Base-by-base conservation (phyloP, 1,284 basidiomycete genomes). In the Cutaneotrichosporon cutaneum region DNA sequence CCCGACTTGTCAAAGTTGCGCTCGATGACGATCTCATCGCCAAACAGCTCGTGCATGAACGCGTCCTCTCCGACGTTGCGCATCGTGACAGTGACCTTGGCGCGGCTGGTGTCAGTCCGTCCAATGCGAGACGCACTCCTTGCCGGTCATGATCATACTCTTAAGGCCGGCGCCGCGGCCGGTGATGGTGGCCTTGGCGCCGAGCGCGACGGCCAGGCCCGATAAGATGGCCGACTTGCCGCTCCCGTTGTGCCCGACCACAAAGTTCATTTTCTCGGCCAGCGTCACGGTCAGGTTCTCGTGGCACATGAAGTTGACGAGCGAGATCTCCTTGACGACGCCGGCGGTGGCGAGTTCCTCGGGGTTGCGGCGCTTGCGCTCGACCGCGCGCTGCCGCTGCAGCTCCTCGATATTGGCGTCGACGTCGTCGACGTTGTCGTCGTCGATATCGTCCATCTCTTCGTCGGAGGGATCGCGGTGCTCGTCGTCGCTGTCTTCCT, bases 301-400 rank as follows among this genome's bases (percentile, higher is more conserved):
- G 81, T 99, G 96, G 76, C 94, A 97, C 94, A 99, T 97, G 80
- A 99, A 99, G 77, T 97, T 90, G 73, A 87, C 83, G 83, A 96
- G 86, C 71, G 91, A 88, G 56, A 99, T 85, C 26, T 83, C 83
- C 71, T 93, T 89, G 67, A 98, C 90, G 64, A 95, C 88, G 13
- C 94, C 95, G 69, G 88, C 52, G 14, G 33, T 36, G 33, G 33
- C 52, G 21, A 35, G 33, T 7, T 21, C 52, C 6, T 54, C 22
- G 33, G 33, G n/a, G 33, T 39, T 24, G 35, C 35, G 52, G 33
- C 26, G 48, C 26, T 9, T 39, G 22, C 52, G 52, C 33, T 54
- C 52, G 35, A 9, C 18, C 32, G 2, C 35, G 52, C 52, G 52
- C 35, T 54, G 52, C 14, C 18, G 22, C n/a, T 18, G 45, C 26